phyloP scores from a whole-genome alignment of 2,329 filamentous ascomycete species.

The Hymenoscyphus infarciens region DNA sequence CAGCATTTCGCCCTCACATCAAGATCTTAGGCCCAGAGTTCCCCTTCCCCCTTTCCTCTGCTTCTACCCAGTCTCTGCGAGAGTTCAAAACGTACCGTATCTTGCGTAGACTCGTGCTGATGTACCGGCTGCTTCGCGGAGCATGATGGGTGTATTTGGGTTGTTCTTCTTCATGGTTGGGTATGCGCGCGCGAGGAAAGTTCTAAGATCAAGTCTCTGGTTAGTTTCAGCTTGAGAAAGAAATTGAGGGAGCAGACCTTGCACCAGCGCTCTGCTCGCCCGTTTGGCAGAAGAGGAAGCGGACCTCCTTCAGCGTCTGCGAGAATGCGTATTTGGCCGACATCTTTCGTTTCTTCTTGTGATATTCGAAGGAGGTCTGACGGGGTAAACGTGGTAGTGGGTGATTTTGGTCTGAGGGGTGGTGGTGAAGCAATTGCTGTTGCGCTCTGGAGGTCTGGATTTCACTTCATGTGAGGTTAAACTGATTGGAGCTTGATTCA shows the following conservation, averaged over 20 bases:
- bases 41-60: background rate
- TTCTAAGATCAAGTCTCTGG: constrained; percentile 47
- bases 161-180: constrained; percentile 99
- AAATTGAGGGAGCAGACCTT: constrained; percentile 56
- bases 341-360: constrained; percentile 54
- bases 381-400: background rate
- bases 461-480: too few species aligned
- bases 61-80: background rate
- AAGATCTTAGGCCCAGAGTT: background rate
- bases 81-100: constrained; percentile 66
- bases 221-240: background rate
- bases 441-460: constrained; percentile 3
- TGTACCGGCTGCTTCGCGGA: constrained; percentile 85
- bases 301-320: constrained; percentile 86
- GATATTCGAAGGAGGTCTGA: background rate
- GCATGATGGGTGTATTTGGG: constrained; percentile 86
- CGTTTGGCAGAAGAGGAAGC: constrained; percentile 96
- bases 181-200: constrained; percentile 87
- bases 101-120: constrained; percentile 84
- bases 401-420: background rate
- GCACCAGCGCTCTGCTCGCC: constrained; percentile 85
- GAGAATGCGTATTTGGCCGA: constrained; percentile 90
- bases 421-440: constrained; percentile 13
- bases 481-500: constrained; percentile 10
- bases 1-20: background rate